Percentiles rank a stretch among this genome's conserved stretches.
Evolutionary conservation across 2,329 filamentous ascomycete species (phyloP).

Genomic region (Exserohilum turcica): DNA sequence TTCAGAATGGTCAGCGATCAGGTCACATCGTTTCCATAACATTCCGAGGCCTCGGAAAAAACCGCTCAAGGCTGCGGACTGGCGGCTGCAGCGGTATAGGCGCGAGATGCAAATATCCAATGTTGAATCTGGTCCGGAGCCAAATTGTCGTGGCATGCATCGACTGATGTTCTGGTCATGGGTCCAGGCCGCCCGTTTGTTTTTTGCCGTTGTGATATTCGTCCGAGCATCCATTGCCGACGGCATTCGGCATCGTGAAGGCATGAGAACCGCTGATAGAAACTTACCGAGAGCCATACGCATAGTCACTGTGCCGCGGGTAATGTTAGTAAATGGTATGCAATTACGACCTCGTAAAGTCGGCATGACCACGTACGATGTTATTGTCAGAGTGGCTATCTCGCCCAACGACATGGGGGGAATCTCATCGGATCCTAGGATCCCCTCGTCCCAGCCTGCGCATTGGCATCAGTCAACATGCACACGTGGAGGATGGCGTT

Average conservation of each 20-base stretch:
- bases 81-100: slow-evolving; percentile 6
- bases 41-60: not conserved
- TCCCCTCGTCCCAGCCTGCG: slow-evolving; percentile 68
- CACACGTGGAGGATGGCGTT: slow-evolving; percentile 3
- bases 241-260: slow-evolving; percentile 6
- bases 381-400: slow-evolving; percentile 83
- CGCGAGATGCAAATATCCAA: not conserved
- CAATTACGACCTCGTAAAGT: not conserved
- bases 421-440: slow-evolving; percentile 52
- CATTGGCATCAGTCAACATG: slow-evolving; percentile 26
- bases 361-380: slow-evolving; percentile 60
- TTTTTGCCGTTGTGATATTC: not conserved
- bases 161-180: not conserved
- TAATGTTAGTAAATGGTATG: slow-evolving; percentile 20
- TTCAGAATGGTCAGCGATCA: slow-evolving; percentile 26
- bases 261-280: not conserved
- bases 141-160: not conserved
- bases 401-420: slow-evolving; percentile 84
- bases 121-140: not conserved
- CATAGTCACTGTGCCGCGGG: slow-evolving; percentile 40
- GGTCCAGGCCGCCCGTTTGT: not conserved
- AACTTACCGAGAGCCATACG: slow-evolving; percentile 46
- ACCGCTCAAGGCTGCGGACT: not conserved
- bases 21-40: slow-evolving; percentile 10
- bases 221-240: slow-evolving; percentile 2